Base-by-base conservation (phyloP, 805 yeast species). In the Nakazawaea laoshanensis region DNA sequence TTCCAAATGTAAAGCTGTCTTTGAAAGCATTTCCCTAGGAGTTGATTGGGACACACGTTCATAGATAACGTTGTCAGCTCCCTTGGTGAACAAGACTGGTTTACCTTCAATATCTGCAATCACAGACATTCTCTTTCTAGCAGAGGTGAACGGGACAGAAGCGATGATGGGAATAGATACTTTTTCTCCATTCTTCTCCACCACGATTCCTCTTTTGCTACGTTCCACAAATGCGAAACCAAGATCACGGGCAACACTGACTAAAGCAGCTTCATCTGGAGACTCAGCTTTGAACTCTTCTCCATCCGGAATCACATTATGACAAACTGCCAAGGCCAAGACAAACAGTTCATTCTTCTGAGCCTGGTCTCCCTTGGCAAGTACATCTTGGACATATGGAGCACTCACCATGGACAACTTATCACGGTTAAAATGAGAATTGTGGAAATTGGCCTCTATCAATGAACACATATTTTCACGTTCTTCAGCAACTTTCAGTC, bases 211-310 rank as follows among this genome's bases (percentile, higher is more conserved):
- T 24, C 63, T 63, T 48, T 80, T 63, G 14, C 64, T 63, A 27
- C 75, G 61, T 27, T 69, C 79, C 15, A 65, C 53, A 48, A 79
- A 70, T 0, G 70, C 76, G 43, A 76, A 65, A 7, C 94, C 94
- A 19, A 81, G 44, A 49, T 80, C 89, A 32, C 83, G 61, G 1
- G 89, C 89, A 29, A 71, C 77, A 2, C 79, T 63, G n/a, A 83
- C 89, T 34, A 82, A 62, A 1, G 92, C 88, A 26, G 79, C 74
- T 51, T 82, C 94, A 57, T 82, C 94, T 0, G 94, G 94, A 7
- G 87, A 78, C 48, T 82, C 88, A 1, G 89, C 88, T 45, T 80
- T 78, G 56, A 73, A 77, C 3, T 48, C 49, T 29, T 58, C 60
- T 7, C 38, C 47, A 40, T 77, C 86, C 9, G 86, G 75, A 24